Base-by-base conservation (phyloP, 2,329 filamentous ascomycete genomes). In the Fusarium pseudograminearum region DNA sequence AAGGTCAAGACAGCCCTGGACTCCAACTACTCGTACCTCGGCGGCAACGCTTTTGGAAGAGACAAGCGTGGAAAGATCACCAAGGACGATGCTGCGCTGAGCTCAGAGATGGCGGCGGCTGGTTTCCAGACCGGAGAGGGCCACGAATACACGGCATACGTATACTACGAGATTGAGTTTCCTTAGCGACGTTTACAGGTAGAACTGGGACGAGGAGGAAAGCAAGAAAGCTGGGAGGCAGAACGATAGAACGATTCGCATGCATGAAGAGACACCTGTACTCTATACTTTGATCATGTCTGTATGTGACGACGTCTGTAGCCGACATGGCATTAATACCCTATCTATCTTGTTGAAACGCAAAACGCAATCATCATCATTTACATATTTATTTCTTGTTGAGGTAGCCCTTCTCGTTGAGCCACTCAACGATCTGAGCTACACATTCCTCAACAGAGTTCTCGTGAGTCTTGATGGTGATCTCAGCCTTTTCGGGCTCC, bases 81-180 rank as follows among this genome's bases (percentile, higher is more conserved):
- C 77, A 97, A 97, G 80, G 96, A 99, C 77, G 95, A 98, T 76
- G 90, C 90, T 16, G 85, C 89, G 30, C 81, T 93, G 76, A 90
- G 92, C 42, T 91, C 90, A 38, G 95, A 98, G 73, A 92, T 98
- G 87, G 93, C 93, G 41, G 90, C 91, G 5, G 91, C 90, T 6
- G 91, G 89, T 28, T 79, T 91, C 51, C 86, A 84, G 26, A 87
- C 88, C 42, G 89, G 88, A 20, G 92, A 94, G 62, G 90, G 90
- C 56, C 85, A 88, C 73, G 94, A 98, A 79, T 99, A 98, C 83
- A 96, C 93, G 64, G 91, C 96, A 41, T 99, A 97, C 81, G 96
- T 98, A 77, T 98, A 94, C 84, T 99, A 98, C 82, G 93, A 97
- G 78, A 92, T 98, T 78, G 93, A 96, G 77, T 89, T 98, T 60